These are phyloP conservation scores for Talaromyces marneffei DNA, from an alignment of 2,329 filamentous ascomycete genomes.

Conservation along the genomic window DNA sequence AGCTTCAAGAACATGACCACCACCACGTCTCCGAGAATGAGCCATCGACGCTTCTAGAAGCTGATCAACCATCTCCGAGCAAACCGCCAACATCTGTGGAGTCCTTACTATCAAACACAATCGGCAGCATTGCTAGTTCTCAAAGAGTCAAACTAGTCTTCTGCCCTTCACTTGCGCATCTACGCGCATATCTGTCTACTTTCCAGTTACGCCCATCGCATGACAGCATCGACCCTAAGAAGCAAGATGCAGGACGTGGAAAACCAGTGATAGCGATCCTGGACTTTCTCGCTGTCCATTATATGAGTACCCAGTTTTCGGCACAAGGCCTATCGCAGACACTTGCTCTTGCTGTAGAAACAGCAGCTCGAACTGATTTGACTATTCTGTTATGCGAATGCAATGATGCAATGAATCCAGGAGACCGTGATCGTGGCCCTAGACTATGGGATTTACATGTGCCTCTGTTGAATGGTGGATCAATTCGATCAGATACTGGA, in stretches of 20 bases:
- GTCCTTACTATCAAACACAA: slow-evolving; percentile 54
- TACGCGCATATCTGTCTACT: slow-evolving; percentile 68
- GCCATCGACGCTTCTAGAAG: neutral
- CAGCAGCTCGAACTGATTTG: slow-evolving; percentile 25
- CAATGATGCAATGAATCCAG: slow-evolving; percentile 25
- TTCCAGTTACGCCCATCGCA: neutral
- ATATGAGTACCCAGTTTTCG: slow-evolving; percentile 41
- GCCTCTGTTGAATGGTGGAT: slow-evolving; percentile 58
- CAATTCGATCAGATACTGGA: slow-evolving; percentile 46
- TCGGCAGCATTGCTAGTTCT: slow-evolving; percentile 64
- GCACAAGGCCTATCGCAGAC: slow-evolving; percentile 45
- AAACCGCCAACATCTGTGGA: neutral
- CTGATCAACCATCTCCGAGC: neutral
- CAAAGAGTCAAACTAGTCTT: slow-evolving; percentile 66
- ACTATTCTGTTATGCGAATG: slow-evolving; percentile 40
- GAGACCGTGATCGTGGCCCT: slow-evolving; percentile 26
- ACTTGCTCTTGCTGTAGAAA: slow-evolving; percentile 37
- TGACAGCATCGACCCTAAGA: neutral
- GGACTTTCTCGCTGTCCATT: slow-evolving; percentile 38
- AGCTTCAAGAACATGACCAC: neutral
- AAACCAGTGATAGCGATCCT: slow-evolving; percentile 36
- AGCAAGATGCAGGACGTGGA: slow-evolving; percentile 1
- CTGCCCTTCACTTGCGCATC: slow-evolving; percentile 66
- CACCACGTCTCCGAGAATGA: neutral
- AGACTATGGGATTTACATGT: slow-evolving; percentile 47